Percentiles rank a stretch among this genome's conserved stretches.
These are phyloP conservation scores for Penicillium freii DNA, from an alignment of 2,329 filamentous ascomycete species.

Conservation along the genomic window DNA sequence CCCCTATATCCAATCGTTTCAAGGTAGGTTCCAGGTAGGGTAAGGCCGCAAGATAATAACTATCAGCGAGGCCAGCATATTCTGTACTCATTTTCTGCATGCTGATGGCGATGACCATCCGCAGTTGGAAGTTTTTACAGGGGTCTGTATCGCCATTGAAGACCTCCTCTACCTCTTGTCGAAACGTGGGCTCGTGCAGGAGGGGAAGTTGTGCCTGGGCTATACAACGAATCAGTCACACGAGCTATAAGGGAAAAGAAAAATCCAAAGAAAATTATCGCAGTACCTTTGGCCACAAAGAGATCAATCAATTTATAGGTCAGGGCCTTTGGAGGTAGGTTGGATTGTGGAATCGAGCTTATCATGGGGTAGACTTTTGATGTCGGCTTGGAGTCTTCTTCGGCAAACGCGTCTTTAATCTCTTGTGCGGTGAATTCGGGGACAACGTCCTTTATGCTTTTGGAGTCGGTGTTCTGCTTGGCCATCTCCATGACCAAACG, in stretches of 20 bases:
- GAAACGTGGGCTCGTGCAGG: constrained; percentile 78
- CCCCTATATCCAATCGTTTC: constrained; percentile 83
- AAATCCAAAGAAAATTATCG: background rate
- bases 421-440: constrained; percentile 68
- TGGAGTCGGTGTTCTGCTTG: constrained; percentile 86
- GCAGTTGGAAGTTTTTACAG: constrained; percentile 82
- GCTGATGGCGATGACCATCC: constrained; percentile 91
- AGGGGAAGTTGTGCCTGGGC: constrained; percentile 86
- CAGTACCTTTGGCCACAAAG: constrained; percentile 76
- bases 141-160: constrained; percentile 73
- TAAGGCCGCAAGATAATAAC: constrained; percentile 89
- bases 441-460: constrained; percentile 88
- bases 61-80: constrained; percentile 91
- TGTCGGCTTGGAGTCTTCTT: constrained; percentile 65
- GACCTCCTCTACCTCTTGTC: constrained; percentile 73
- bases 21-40: constrained; percentile 79
- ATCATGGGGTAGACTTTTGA: constrained; percentile 87
- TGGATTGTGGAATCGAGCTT: constrained; percentile 75
- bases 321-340: constrained; percentile 69
- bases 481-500: constrained; percentile 94
- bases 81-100: constrained; percentile 86
- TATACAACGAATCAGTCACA: constrained; percentile 40
- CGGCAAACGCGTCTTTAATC: constrained; percentile 65
- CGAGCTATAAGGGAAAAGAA: background rate
- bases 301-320: constrained; percentile 78